Base-by-base conservation (phyloP, 805 yeast species). In the Spathaspora arborariae region DNA sequence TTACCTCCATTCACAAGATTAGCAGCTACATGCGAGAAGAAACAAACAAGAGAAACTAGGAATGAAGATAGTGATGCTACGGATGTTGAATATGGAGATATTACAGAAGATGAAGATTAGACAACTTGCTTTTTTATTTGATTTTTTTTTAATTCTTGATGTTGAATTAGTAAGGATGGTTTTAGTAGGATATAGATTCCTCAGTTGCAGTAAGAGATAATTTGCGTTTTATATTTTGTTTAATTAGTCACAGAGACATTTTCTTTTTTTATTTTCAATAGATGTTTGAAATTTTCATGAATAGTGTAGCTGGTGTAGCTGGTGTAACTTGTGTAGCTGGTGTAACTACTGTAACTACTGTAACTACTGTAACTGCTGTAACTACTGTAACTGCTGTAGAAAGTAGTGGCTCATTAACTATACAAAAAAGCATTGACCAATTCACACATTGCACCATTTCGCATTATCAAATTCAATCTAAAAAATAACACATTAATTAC, bases 1-100 rank as follows among this genome's bases (percentile, higher is more conserved):
- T 50, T 67, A 33, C 74, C 71, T 27, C 69, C 70, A 13, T 59
- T 65, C 19, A 42, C 62, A 16, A 65, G 67, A 11, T 39, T 65
- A 20, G 52, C 58, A 1, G 50, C 45, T 30, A 15, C 18, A 8
- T 19, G 30, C 19, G 42, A 39, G n/a, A 21, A 19, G 19, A 16
- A 7, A 16, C 41, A 42, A 27, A 38, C 41, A 20, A 20, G 41
- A 24, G 22, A 40, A 40, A 37, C 47, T 18, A 49, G 42, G n/a
- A 46, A 45, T 22, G 51, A 45, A 11, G 67, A 63, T 47, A 56
- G 60, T 45, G 74, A 67, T 50, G 71, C 60, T 34, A 67, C 72
- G 1, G 72, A 68, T 45, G 56, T 63, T 27, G 72, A 68, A 45
- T 63, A 62, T 39, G 63, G 54, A 41, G 59, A 64, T 22, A 67